Percentiles rank a stretch among this genome's conserved stretches.
Conservation (phyloP, 495 filamentous ascomycete species). For the Xylaria longipes region DNA sequence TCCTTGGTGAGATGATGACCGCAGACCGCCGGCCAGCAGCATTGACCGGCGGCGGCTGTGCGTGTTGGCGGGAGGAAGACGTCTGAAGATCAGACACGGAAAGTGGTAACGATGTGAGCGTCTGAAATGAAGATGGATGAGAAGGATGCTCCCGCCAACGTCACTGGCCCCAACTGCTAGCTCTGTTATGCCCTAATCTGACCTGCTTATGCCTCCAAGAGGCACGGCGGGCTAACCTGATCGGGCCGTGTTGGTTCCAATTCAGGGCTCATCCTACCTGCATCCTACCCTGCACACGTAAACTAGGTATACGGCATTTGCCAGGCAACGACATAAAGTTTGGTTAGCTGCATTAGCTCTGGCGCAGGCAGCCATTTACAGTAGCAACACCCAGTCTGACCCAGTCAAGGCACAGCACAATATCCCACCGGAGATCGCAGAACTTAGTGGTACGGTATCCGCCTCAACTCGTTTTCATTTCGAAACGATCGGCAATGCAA, state of each 20-base stretch:
- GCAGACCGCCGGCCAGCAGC: background rate
- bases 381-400: background rate
- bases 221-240: background rate
- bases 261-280: background rate
- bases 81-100: constrained; percentile 11
- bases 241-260: background rate
- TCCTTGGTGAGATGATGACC: constrained; percentile 3
- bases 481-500: constrained; percentile 18
- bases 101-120: constrained; percentile 5
- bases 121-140: background rate
- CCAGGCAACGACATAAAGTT: constrained; percentile 3
- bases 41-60: background rate
- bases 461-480: background rate
- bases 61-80: background rate
- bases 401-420: background rate
- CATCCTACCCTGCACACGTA: background rate
- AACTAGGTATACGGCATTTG: background rate
- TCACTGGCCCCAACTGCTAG: background rate
- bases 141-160: constrained; percentile 7
- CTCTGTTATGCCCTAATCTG: background rate
- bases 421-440: background rate
- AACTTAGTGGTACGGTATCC: background rate
- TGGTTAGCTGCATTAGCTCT: background rate
- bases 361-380: constrained; percentile 13
- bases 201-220: background rate